Conservation (phyloP, 2,329 filamentous ascomycete species). For the Aureobasidium sp. region DNA sequence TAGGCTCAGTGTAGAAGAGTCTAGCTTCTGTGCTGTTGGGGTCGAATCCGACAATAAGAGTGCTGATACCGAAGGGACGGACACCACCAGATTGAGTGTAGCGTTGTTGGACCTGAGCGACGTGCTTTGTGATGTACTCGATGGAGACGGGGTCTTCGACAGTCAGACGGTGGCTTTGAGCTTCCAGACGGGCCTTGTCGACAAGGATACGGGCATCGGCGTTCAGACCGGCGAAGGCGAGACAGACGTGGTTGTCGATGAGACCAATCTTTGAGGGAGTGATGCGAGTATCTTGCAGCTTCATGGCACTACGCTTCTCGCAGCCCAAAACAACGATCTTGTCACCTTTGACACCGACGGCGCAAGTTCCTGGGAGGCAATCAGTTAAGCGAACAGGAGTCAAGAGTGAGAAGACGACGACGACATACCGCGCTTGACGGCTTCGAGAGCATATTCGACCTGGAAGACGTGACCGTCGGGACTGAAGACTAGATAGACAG, state of each 20-base stretch:
- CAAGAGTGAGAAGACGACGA: neutral
- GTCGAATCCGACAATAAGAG: slow-evolving; percentile 96
- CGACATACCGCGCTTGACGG: slow-evolving; percentile 82
- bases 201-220: slow-evolving; percentile 96
- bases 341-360: slow-evolving; percentile 90
- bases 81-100: slow-evolving; percentile 99
- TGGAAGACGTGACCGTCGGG: slow-evolving; percentile 99
- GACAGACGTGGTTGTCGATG: slow-evolving; percentile 89
- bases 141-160: slow-evolving; percentile 96
- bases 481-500: slow-evolving; percentile 66
- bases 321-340: slow-evolving; percentile 95
- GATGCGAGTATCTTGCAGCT: slow-evolving; percentile 97
- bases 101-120: slow-evolving; percentile 94
- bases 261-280: slow-evolving; percentile 98
- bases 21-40: slow-evolving; percentile 80
- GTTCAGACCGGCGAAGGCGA: slow-evolving; percentile 95
- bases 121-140: slow-evolving; percentile 99
- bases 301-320: slow-evolving; percentile 98
- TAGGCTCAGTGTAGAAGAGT: slow-evolving; percentile 98
- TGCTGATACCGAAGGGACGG: slow-evolving; percentile 96
- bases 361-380: slow-evolving; percentile 68
- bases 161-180: slow-evolving; percentile 92
- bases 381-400: neutral
- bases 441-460: slow-evolving; percentile 98
- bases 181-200: slow-evolving; percentile 95